A percentile compares a stretch with the other conserved stretches of the same genome.
These are phyloP conservation scores for Elsinoe fawcettii DNA, from an alignment of 2,329 filamentous ascomycete genomes.

Conservation along the genomic window DNA sequence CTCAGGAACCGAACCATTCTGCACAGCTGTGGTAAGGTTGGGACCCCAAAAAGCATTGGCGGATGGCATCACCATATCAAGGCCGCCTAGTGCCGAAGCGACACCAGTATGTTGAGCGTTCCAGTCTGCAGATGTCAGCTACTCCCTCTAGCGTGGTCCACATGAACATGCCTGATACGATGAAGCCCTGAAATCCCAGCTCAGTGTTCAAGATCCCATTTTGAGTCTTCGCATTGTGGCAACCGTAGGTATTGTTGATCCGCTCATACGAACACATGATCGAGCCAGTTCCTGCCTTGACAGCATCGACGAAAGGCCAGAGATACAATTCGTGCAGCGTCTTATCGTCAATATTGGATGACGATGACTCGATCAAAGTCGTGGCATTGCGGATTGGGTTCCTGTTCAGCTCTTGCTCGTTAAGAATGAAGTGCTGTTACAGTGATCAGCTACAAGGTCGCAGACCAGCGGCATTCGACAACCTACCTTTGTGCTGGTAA, in stretches of 20 bases:
- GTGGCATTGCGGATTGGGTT: slow-evolving; percentile 27
- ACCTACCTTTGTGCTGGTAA: slow-evolving; percentile 45
- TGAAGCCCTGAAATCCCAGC: slow-evolving; percentile 59
- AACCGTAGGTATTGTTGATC: slow-evolving; percentile 66
- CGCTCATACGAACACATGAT: slow-evolving; percentile 59
- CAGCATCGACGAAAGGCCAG: slow-evolving; percentile 58
- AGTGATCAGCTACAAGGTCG: slow-evolving; percentile 23
- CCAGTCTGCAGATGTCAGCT: too few species aligned
- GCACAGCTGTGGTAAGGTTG: slow-evolving; percentile 24
- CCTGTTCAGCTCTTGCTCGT: slow-evolving; percentile 51
- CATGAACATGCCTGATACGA: slow-evolving; percentile 58
- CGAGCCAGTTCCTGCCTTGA: slow-evolving; percentile 49
- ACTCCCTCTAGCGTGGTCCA: too few species aligned
- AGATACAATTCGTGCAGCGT: slow-evolving; percentile 45
- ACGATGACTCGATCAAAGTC: slow-evolving; percentile 46
- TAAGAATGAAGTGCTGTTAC: slow-evolving; percentile 52
- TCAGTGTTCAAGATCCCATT: slow-evolving; percentile 63
- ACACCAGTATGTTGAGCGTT: slow-evolving; percentile 49
- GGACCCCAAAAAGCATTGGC: slow-evolving; percentile 21
- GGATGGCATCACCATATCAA: slow-evolving; percentile 59
- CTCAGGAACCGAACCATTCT: slow-evolving; percentile 26
- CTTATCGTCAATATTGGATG: slow-evolving; percentile 57
- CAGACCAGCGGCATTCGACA: slow-evolving; percentile 20
- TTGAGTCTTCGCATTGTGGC: slow-evolving; percentile 52
- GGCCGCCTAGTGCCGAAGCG: slow-evolving; percentile 48